Evolutionary conservation across 2,329 filamentous ascomycete genomes (phyloP), one percentile per base, ranked within the genome.

Genomic region (Niveomyces coronatus): DNA sequence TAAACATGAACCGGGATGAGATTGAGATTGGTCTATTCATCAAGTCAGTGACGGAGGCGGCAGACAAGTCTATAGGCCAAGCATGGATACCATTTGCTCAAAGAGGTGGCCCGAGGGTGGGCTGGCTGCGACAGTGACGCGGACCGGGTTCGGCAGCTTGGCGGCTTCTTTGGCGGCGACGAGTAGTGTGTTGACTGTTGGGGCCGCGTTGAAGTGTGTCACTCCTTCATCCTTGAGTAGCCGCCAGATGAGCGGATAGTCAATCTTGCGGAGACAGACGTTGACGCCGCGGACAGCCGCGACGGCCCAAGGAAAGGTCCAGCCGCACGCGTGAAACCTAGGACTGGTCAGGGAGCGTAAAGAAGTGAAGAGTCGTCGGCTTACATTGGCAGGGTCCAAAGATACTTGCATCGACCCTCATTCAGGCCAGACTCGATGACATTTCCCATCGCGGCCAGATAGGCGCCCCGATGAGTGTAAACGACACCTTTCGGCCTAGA

Each of bases 131-230:
- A 98, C 91, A 0, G 88, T 94, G 5, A 98, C 91, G 13, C 78
- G 72, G 9, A 96, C 87, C 0, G 79, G 74, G 1, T 76, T 62
- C 0, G 77, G 67, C 1, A 98, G 68, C 33, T 61, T 71, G 47
- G 72, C 74, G 3, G 91, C 89, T 56, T 87, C 80, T 28, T 79
- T 71, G 3, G 84, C 74, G 10, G 82, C 82, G 54, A 91, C 94
- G 3, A 98, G 74, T 1, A 96, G 65, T 0, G 89, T 98, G 57
- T 96, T 96, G 37, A 98, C 91, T 0, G 91, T 98, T 0, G 91
- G 91, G 1, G 89, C 91, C 1, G 89, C 89, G 53, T 89, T 94
- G 65, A 93, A 96, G 60, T 98, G 91, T 1, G 87, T 96, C 46
- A 98, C 82, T 6, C 75, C 68, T 59, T 96, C 85, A 37, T 86